A percentile compares a stretch with the other conserved stretches of the same genome.
These are phyloP conservation scores for Macrotyloma uniflorum DNA, from an alignment of 306 rosid species.

Conservation along the genomic window DNA sequence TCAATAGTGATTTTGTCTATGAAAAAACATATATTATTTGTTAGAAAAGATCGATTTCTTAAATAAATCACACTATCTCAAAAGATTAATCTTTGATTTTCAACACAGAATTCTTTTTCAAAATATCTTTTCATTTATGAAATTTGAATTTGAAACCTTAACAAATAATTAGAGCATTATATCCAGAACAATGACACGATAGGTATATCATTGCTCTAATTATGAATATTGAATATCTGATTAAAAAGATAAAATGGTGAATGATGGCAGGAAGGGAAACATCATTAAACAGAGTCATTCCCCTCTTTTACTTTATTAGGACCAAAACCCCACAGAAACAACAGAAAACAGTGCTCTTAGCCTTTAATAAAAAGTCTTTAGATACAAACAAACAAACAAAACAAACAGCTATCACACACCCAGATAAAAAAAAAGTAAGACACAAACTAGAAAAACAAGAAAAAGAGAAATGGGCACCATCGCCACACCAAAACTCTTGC, in stretches of 20 bases:
- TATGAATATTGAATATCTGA: no score
- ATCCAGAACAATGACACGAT: no score
- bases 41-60: no score
- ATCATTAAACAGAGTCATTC: background rate
- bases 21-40: no score
- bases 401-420: slow-evolving; percentile 13
- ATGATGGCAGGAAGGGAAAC: background rate
- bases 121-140: no score
- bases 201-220: no score
- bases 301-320: background rate
- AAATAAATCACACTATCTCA: no score
- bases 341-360: background rate
- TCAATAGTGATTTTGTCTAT: no score
- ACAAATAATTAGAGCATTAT: no score
- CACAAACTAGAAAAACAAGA: background rate
- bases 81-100: no score
- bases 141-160: no score
- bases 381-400: background rate
- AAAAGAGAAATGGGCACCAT: background rate
- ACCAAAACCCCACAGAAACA: background rate
- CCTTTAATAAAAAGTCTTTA: background rate
- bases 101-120: no score
- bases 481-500: background rate
- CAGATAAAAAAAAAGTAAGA: background rate
- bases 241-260: background rate